Conservation (phyloP, 1,139 yeast species). For the Suhomyces guaymorum region DNA sequence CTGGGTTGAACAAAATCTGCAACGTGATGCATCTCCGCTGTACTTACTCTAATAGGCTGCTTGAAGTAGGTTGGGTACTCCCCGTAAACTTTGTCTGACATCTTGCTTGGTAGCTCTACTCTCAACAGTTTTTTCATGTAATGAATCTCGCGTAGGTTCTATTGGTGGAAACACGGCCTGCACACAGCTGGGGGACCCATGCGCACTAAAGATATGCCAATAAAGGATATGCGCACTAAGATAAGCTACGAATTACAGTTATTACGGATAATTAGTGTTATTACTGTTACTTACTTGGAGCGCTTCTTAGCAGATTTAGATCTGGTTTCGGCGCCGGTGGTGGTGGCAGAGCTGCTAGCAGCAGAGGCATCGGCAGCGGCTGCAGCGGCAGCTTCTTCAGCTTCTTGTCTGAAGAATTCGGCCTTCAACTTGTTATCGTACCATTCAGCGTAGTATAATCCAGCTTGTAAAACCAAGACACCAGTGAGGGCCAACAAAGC, state of each 20-base stretch:
- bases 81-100: constrained; percentile 46
- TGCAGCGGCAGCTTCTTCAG: constrained; percentile 26
- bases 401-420: constrained; percentile 49
- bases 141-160: constrained; percentile 9
- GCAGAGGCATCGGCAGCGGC: constrained; percentile 12
- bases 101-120: constrained; percentile 6
- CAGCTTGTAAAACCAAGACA: constrained; percentile 78
- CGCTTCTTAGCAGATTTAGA: constrained; percentile 18
- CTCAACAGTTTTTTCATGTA: constrained; percentile 9
- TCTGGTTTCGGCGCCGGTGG: constrained; percentile 17
- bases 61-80: constrained; percentile 62
- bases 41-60: constrained; percentile 64
- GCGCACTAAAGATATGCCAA: constrained; percentile 1
- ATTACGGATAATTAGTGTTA: background rate
- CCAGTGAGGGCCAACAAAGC: constrained; percentile 72
- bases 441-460: constrained; percentile 86
- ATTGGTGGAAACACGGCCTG: constrained; percentile 11
- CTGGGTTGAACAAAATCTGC: no score
- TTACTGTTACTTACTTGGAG: constrained; percentile 6
- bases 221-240: no score
- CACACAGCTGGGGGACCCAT: constrained; percentile 4
- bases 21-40: background rate
- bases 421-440: constrained; percentile 61
- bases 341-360: constrained; percentile 11
- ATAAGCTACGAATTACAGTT: background rate